Evolutionary conservation across 352 stramenopile genomes (phyloP).

Genomic region (Thraustochytrium striatum): DNA sequence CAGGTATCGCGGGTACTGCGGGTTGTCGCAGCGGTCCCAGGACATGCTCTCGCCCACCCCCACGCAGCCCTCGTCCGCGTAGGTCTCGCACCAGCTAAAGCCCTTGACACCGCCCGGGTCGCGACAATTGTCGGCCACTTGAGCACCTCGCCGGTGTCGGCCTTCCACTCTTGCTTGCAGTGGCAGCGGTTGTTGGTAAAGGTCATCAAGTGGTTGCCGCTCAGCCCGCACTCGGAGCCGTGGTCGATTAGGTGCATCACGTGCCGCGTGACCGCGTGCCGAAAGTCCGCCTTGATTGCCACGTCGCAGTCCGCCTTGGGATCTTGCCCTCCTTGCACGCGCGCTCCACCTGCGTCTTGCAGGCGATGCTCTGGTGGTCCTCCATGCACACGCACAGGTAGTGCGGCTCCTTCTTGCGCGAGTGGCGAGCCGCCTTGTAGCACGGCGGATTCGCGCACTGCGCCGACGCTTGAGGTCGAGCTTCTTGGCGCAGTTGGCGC

Average conservation of each 20-base stretch:
- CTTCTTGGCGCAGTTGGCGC: constrained; percentile 38
- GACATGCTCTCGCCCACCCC: constrained; percentile 40
- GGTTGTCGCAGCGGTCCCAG: constrained; percentile 34
- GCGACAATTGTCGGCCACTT: constrained; percentile 29
- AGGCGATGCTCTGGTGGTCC: not conserved
- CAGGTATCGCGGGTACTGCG: constrained; percentile 18
- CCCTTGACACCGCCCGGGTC: constrained; percentile 14
- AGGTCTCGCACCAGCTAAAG: constrained; percentile 44
- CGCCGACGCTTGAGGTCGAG: not conserved
- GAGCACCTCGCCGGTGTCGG: not conserved
- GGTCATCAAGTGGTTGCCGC: not conserved
- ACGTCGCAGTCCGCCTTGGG: constrained; percentile 23
- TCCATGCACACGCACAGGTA: constrained; percentile 42
- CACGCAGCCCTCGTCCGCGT: constrained; percentile 21
- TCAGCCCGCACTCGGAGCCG: constrained; percentile 20
- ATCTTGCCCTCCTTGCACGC: constrained; percentile 27
- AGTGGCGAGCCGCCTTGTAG: constrained; percentile 20
- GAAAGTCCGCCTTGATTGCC: constrained; percentile 13
- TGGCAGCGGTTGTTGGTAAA: constrained; percentile 38
- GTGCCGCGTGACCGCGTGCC: constrained; percentile 15
- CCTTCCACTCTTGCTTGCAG: constrained; percentile 32
- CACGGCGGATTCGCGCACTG: constrained; percentile 24
- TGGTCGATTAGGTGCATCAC: constrained; percentile 41
- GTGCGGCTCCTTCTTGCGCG: not conserved
- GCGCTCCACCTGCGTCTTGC: not conserved